These are phyloP conservation scores for Staphylotrichum longicolle DNA, from an alignment of 495 filamentous ascomycete genomes.

Conservation along the genomic window DNA sequence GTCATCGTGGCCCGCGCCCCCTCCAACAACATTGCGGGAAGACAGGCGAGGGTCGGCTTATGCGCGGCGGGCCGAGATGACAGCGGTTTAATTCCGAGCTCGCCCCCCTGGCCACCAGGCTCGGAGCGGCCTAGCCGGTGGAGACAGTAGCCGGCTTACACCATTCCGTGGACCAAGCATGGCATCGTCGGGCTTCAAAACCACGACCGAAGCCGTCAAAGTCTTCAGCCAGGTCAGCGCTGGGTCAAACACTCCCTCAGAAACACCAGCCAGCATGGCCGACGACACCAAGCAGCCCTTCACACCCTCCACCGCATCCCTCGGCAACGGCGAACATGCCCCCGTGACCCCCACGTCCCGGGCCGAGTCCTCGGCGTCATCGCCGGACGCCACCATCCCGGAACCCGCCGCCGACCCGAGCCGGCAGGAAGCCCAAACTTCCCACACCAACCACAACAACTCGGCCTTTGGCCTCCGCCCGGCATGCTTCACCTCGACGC, in stretches of 20 bases:
- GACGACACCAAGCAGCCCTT: not conserved
- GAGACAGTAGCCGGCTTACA: not conserved
- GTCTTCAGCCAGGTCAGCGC: no score
- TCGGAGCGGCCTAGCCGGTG: no score
- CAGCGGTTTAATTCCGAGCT: slow-evolving; percentile 5
- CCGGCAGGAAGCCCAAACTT: not conserved
- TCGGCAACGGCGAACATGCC: not conserved
- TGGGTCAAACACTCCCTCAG: no score
- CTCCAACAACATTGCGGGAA: no score
- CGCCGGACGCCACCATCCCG: no score
- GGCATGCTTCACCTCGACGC: slow-evolving; percentile 58
- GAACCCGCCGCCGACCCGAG: no score
- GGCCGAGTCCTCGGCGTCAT: not conserved
- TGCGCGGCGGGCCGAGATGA: slow-evolving; percentile 4
- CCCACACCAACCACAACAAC: not conserved
- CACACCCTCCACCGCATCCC: not conserved
- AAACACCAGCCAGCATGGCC: not conserved
- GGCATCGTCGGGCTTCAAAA: no score
- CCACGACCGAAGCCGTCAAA: no score
- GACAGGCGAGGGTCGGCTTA: not conserved
- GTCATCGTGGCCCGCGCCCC: not conserved
- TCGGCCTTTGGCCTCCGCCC: slow-evolving; percentile 40
- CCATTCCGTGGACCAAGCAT: not conserved
- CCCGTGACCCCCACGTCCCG: slow-evolving; percentile 1
- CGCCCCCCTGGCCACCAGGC: not conserved